Percentiles rank a stretch among this genome's conserved stretches.
Conservation (phyloP, 2,329 filamentous ascomycete genomes). For the Zasmidium angulare region DNA sequence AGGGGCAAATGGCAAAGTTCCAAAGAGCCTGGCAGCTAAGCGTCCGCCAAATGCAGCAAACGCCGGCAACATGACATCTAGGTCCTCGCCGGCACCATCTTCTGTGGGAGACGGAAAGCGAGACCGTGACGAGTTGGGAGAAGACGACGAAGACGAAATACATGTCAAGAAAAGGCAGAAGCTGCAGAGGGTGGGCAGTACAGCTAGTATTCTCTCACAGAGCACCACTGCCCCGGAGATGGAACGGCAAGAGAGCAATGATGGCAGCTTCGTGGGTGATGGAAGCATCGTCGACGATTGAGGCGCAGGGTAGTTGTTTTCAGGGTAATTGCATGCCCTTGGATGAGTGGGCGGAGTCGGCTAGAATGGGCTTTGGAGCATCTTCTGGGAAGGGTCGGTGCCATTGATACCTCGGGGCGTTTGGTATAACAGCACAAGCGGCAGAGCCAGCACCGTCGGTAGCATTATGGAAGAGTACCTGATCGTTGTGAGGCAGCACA, state of each 20-base stretch:
- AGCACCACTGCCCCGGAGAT: conserved; percentile 27
- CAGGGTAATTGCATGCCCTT: neutral
- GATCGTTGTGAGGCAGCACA: too few species aligned
- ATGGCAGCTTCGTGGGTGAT: conserved; percentile 36
- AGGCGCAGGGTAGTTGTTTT: neutral
- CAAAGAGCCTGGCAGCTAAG: conserved; percentile 28
- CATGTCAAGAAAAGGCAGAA: conserved; percentile 40
- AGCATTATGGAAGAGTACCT: neutral
- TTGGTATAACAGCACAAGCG: neutral
- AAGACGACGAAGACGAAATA: conserved; percentile 32
- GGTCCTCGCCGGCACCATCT: conserved; percentile 23
- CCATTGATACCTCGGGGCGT: neutral
- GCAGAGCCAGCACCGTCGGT: neutral
- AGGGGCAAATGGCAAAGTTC: conserved; percentile 35
- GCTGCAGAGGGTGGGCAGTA: conserved; percentile 36
- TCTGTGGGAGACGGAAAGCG: conserved; percentile 31
- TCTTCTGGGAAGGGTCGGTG: neutral
- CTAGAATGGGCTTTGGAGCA: neutral
- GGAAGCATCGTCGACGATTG: conserved; percentile 34
- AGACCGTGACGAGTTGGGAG: conserved; percentile 36
- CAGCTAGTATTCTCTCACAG: conserved; percentile 32
- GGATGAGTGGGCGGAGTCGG: neutral
- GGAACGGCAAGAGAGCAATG: conserved; percentile 35
- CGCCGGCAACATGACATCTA: conserved; percentile 5
- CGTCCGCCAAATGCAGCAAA: conserved; percentile 18